Evolutionary conservation across 2,329 filamentous ascomycete genomes (phyloP), one percentile per base, ranked within the genome.

Genomic region (Fusarium floridanum): DNA sequence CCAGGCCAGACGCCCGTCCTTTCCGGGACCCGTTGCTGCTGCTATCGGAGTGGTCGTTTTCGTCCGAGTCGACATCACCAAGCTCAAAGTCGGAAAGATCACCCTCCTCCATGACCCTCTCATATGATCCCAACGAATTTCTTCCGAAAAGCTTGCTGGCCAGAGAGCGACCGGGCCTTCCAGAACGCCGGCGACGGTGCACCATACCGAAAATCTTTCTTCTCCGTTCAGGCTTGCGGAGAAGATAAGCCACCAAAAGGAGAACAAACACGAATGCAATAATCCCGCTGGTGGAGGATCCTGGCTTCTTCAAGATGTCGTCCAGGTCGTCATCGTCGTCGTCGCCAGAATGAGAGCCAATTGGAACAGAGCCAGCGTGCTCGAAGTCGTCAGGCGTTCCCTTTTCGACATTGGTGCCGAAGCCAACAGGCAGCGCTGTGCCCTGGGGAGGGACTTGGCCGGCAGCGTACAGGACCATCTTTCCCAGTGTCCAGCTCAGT

Each of bases 401-500:
- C 9, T 86, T 87, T 43, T 86, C 85, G n/a, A 88, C 85, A 79
- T 99, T 99, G 83, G 92, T 95, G 67, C 97, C 97, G 80, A 98
- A 98, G 0, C 97, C 97, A 11, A 99, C 97, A 0, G 95, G 94
- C 2, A 95, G 85, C 2, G 80, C 76, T 1, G 82, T 85, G 2
- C 86, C 87, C 8, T 87, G 84, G 0, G 94, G 89, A 2, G 94
- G 92, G 7, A 99, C 88, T 81, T 98, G 95, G 5, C 95, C 97
- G 1, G 96, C 92, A 6, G 97, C 97, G 78, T 98, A 98, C 6
- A 99, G 89, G 8, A 99, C 90, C 89, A 98, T 98, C 81, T 98
- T 98, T 2, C 97, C 97, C 6, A 99, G 86, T 0, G 97, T 98
- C 97, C 97, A 99, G 85, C 94, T 97, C 20, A 99, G 93, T 85